Evolutionary conservation across 495 filamentous ascomycete species (phyloP).

Genomic region (Geoglossum glabrum): DNA sequence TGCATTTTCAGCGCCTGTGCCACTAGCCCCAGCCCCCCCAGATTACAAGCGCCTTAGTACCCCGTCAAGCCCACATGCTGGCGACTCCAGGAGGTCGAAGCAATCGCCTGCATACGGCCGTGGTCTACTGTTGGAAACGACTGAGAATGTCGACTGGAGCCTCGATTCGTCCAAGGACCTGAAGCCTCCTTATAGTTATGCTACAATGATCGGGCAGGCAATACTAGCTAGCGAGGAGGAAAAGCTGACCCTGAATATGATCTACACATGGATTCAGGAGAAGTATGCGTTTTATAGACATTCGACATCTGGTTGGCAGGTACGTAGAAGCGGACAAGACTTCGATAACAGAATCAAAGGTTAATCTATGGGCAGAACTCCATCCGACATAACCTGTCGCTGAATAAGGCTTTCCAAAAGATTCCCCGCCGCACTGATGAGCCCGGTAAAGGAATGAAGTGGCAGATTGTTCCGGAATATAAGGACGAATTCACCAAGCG

Average conservation of each 20-base stretch:
- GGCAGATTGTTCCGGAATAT: constrained; percentile 65
- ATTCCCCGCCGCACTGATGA: constrained; percentile 81
- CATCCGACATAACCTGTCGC: constrained; percentile 84
- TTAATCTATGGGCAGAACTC: constrained; percentile 45
- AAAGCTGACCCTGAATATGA: constrained; percentile 69
- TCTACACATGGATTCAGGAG: constrained; percentile 78
- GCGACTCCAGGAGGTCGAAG: constrained; percentile 25
- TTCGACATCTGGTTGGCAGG: constrained; percentile 77
- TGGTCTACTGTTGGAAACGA: constrained; percentile 52
- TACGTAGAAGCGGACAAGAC: constrained; percentile 16
- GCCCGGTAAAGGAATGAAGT: constrained; percentile 97
- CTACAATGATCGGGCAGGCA: constrained; percentile 90
- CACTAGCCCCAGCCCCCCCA: constrained; percentile 36
- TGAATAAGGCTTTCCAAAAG: constrained; percentile 86
- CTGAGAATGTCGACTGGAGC: constrained; percentile 69
- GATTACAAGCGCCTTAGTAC: constrained; percentile 34
- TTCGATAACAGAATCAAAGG: background rate
- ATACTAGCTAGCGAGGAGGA: constrained; percentile 69
- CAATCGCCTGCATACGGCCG: constrained; percentile 39
- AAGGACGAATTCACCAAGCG: constrained; percentile 37
- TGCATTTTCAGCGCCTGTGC: constrained; percentile 6
- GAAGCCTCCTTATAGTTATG: constrained; percentile 90
- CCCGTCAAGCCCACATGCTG: constrained; percentile 9
- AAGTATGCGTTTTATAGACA: constrained; percentile 81
- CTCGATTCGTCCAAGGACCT: constrained; percentile 64